Percentiles rank a stretch among this genome's conserved stretches.
These are phyloP conservation scores for Kazachstania sp. DNA, from an alignment of 1,139 yeast genomes.

Conservation along the genomic window DNA sequence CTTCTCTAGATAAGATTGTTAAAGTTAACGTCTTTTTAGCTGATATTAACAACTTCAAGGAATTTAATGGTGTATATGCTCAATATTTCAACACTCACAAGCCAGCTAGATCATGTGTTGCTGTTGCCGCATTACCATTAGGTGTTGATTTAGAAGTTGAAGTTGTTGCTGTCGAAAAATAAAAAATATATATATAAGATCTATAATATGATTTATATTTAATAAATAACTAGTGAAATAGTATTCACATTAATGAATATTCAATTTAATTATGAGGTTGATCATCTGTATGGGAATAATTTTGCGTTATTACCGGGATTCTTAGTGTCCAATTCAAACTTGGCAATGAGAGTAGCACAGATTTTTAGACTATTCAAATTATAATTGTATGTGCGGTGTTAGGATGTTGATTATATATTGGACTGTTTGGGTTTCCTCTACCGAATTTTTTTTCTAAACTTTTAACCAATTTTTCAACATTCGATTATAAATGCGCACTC, in stretches of 20 bases:
- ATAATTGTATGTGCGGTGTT: neutral
- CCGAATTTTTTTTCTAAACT: neutral
- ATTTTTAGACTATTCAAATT: neutral
- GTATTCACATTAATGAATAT: too few species aligned
- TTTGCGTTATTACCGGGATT: neutral
- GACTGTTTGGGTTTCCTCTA: neutral
- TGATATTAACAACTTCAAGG: conserved; percentile 75
- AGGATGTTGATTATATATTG: neutral
- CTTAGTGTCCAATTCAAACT: neutral
- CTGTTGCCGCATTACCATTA: conserved; percentile 79
- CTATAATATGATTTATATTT: neutral
- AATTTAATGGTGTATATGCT: conserved; percentile 74
- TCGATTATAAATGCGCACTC: too few species aligned
- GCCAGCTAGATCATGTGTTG: conserved; percentile 95
- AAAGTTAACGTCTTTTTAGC: conserved; percentile 83
- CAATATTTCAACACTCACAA: conserved; percentile 73
- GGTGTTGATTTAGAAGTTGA: conserved; percentile 69
- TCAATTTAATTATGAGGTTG: neutral
- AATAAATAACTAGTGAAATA: neutral
- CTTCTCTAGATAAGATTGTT: conserved; percentile 71
- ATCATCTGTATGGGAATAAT: neutral
- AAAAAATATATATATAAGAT: conserved; percentile 2
- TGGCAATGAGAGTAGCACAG: neutral
- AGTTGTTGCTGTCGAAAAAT: conserved; percentile 61
- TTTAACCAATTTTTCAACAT: neutral